Conservation (phyloP, 2,329 filamentous ascomycete genomes). For the Emmonsiellopsis sp. region DNA sequence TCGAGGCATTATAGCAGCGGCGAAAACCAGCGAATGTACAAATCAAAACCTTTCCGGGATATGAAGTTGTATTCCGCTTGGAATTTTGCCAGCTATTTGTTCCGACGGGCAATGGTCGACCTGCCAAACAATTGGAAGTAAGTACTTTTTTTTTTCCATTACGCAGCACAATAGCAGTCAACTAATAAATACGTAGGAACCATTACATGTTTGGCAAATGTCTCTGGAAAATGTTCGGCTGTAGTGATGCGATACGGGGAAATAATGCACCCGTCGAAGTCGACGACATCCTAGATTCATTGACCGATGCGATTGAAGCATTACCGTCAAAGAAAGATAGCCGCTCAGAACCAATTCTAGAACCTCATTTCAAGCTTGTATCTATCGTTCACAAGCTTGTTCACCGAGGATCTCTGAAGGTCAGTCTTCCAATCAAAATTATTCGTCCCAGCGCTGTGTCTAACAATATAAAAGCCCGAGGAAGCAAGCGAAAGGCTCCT, state of each 20-base stretch:
- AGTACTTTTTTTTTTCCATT: slow-evolving; percentile 20
- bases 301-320: slow-evolving; percentile 51
- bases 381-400: slow-evolving; percentile 77
- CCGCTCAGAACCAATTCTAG: slow-evolving; percentile 65
- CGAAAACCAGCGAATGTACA: slow-evolving; percentile 46
- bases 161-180: not conserved
- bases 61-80: slow-evolving; percentile 53
- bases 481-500: slow-evolving; percentile 43
- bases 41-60: slow-evolving; percentile 47
- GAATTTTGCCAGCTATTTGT: slow-evolving; percentile 55
- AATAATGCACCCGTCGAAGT: slow-evolving; percentile 25
- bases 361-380: slow-evolving; percentile 87
- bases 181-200: slow-evolving; percentile 35
- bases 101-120: slow-evolving; percentile 49
- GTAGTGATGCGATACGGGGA: slow-evolving; percentile 33
- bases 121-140: slow-evolving; percentile 56
- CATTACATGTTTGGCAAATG: slow-evolving; percentile 65
- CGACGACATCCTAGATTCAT: slow-evolving; percentile 47
- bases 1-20: slow-evolving; percentile 52
- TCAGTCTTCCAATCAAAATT: slow-evolving; percentile 20
- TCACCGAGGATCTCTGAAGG: slow-evolving; percentile 36
- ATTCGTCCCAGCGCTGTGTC: slow-evolving; percentile 22
- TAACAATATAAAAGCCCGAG: slow-evolving; percentile 23
- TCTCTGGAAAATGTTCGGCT: slow-evolving; percentile 60
- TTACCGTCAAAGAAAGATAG: slow-evolving; percentile 53